Evolutionary conservation across 2,329 filamentous ascomycete species (phyloP).

Genomic region (Microdochium paspali): DNA sequence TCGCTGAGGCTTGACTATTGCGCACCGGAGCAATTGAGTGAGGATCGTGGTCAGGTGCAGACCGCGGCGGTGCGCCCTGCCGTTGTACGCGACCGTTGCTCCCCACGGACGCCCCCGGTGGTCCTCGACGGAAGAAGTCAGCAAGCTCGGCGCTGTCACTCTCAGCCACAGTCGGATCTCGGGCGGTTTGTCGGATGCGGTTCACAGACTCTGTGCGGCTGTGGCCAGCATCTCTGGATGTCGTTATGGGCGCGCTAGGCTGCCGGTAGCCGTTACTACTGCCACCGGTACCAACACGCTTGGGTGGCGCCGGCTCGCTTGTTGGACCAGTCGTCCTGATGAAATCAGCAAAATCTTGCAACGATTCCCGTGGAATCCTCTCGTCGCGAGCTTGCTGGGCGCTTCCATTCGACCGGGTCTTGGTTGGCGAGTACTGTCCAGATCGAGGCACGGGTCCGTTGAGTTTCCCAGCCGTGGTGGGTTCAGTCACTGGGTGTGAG

Average conservation of each 20-base stretch:
- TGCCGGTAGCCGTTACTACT: not conserved
- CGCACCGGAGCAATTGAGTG: not conserved
- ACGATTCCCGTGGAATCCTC: conserved; percentile 59
- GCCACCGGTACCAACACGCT: conserved; percentile 10
- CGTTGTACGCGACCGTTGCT: conserved; percentile 67
- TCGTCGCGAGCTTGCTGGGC: conserved; percentile 57
- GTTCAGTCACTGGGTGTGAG: conserved; percentile 23
- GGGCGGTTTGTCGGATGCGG: conserved; percentile 55
- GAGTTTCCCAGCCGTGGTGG: conserved; percentile 13
- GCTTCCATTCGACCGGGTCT: conserved; percentile 14
- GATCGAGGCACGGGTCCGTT: conserved; percentile 10
- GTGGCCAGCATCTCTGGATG: conserved; percentile 1
- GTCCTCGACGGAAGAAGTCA: conserved; percentile 88
- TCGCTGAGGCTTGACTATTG: conserved; percentile 46
- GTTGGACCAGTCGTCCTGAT: conserved; percentile 74
- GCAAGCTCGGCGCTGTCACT: conserved; percentile 77
- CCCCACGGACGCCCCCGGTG: conserved; percentile 48
- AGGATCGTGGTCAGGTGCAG: conserved; percentile 80
- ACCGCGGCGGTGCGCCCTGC: conserved; percentile 75
- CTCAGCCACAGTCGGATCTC: conserved; percentile 55
- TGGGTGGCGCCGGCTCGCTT: conserved; percentile 22
- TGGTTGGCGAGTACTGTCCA: conserved; percentile 16
- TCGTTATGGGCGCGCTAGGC: conserved; percentile 15
- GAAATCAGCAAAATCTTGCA: conserved; percentile 80
- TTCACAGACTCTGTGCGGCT: conserved; percentile 26